Percentiles rank a stretch among this genome's conserved stretches.
phyloP scores from a whole-genome alignment of 768 basidiomycete genomes.

The Mycena capillaripes region DNA sequence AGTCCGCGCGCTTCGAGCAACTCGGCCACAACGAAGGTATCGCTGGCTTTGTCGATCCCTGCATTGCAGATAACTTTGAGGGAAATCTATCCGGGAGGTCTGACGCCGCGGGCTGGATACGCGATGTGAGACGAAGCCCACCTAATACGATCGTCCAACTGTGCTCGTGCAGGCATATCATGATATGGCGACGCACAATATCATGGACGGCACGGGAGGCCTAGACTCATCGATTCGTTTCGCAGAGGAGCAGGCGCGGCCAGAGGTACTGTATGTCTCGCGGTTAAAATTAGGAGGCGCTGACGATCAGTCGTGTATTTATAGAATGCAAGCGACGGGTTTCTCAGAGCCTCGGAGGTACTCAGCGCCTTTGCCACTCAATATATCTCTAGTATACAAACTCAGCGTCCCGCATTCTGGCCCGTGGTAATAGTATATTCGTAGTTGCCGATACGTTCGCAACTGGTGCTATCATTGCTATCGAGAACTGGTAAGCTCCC shows the following conservation, averaged over 20 bases:
- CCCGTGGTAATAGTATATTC: not conserved
- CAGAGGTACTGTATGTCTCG: not conserved
- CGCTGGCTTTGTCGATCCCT: not conserved
- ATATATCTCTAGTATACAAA: not conserved
- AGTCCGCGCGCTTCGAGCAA: not conserved
- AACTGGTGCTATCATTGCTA: not conserved
- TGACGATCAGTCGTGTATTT: not conserved
- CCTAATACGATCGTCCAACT: not conserved
- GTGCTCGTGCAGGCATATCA: conserved; percentile 5
- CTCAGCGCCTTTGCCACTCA: not conserved
- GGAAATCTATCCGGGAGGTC: conserved; percentile 1
- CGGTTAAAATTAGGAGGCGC: not conserved
- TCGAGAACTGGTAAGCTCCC: conserved; percentile 10
- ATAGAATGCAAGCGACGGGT: not conserved
- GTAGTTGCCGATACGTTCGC: not conserved
- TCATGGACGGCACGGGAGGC: conserved; percentile 1
- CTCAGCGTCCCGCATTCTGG: not conserved
- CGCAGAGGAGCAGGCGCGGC: not conserved
- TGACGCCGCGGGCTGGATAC: not conserved
- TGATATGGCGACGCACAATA: conserved; percentile 16
- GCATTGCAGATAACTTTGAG: conserved; percentile 1
- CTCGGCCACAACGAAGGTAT: conserved; percentile 1
- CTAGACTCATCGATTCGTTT: not conserved
- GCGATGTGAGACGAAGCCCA: not conserved
- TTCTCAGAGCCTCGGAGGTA: not conserved